Conservation (phyloP, 1,284 basidiomycete genomes). For the Apiotrichum gracile region DNA sequence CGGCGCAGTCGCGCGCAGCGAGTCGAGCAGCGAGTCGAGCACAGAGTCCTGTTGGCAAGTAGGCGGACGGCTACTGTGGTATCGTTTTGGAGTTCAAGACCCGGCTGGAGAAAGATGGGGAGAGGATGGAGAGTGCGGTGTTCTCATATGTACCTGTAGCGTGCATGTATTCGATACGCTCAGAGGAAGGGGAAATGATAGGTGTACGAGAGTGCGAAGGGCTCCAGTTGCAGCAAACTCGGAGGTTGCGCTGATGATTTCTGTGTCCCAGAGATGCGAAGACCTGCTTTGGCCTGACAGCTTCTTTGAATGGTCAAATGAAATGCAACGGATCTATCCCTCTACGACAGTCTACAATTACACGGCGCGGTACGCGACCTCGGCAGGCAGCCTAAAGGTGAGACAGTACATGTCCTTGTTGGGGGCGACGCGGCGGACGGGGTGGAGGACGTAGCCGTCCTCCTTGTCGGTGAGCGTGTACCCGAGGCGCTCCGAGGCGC, state of each 20-base stretch:
- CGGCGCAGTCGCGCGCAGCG: conserved; percentile 13
- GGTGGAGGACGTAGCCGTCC: conserved; percentile 55
- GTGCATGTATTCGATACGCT: no score
- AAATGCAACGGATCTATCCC: neutral
- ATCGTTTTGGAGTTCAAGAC: no score
- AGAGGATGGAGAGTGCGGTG: no score
- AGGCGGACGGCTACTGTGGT: no score
- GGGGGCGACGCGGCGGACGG: conserved; percentile 89
- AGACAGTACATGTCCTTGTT: conserved; percentile 99
- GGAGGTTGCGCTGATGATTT: no score
- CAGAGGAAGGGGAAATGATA: no score
- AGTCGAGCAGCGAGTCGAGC: conserved; percentile 14
- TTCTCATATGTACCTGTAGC: no score
- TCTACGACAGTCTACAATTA: conserved; percentile 2
- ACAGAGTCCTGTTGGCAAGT: conserved; percentile 11
- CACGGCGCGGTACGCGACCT: conserved; percentile 39
- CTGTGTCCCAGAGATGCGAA: no score
- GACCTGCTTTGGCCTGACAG: no score
- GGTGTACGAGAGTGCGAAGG: no score
- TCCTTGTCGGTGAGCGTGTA: conserved; percentile 54
- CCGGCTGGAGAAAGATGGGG: no score
- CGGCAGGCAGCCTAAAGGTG: conserved; percentile 71
- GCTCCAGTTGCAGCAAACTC: no score
- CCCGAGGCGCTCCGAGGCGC: conserved; percentile 66
- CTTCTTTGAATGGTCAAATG: neutral